These are phyloP conservation scores for Penicillium griseofulvum DNA, from an alignment of 2,329 filamentous ascomycete genomes.

Conservation along the genomic window DNA sequence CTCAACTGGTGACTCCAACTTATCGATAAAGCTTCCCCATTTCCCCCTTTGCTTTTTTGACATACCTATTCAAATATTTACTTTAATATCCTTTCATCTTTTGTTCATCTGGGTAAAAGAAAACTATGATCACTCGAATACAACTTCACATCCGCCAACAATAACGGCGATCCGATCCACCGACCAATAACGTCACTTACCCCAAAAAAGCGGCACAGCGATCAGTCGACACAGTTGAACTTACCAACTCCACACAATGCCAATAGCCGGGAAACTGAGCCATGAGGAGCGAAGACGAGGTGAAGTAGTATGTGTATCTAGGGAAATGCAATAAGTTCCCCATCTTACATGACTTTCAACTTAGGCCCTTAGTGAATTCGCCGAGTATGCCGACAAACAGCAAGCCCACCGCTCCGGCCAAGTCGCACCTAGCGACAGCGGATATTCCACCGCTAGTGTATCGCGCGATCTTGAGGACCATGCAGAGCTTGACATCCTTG, in stretches of 20 bases:
- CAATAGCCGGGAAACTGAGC: slow-evolving; percentile 55
- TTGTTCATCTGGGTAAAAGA: slow-evolving; percentile 9
- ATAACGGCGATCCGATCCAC: slow-evolving; percentile 33
- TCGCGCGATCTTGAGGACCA: slow-evolving; percentile 60
- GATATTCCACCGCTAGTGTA: slow-evolving; percentile 38
- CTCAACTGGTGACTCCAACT: slow-evolving; percentile 26
- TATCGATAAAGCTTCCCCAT: slow-evolving; percentile 35
- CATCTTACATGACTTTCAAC: slow-evolving; percentile 9
- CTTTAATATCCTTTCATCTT: neutral
- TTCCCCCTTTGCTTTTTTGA: neutral
- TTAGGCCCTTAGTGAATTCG: slow-evolving; percentile 87
- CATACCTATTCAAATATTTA: neutral
- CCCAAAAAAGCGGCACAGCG: slow-evolving; percentile 9
- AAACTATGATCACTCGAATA: slow-evolving; percentile 48
- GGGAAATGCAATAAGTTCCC: neutral
- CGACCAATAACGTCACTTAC: slow-evolving; percentile 26
- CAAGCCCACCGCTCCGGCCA: slow-evolving; percentile 58
- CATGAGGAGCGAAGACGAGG: slow-evolving; percentile 80
- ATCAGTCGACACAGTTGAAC: slow-evolving; percentile 5
- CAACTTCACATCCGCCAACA: slow-evolving; percentile 33
- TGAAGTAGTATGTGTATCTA: slow-evolving; percentile 64
- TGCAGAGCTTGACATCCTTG: slow-evolving; percentile 86
- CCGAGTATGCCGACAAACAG: slow-evolving; percentile 95
- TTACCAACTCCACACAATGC: slow-evolving; percentile 29
- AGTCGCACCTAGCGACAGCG: slow-evolving; percentile 41